Conservation (phyloP, 306 rosid species). For the Corylus avellana region DNA sequence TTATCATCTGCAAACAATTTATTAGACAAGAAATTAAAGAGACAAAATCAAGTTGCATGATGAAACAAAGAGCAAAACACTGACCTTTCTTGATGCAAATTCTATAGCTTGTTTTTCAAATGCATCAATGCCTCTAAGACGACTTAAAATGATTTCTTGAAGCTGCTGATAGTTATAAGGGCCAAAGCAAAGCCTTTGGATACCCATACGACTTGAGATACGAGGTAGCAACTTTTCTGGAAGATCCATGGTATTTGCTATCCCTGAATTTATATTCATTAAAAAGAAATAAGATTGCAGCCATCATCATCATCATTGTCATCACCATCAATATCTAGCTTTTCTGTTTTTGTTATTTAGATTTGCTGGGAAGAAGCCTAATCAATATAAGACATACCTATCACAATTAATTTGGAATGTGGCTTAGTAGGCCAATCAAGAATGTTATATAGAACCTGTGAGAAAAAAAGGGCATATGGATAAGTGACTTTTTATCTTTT, state of each 20-base stretch:
- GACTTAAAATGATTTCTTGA: conserved; percentile 86
- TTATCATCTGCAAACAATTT: neutral
- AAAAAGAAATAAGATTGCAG: conserved; percentile 20
- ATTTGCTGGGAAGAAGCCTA: conserved; percentile 1
- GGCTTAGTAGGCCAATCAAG: conserved; percentile 99
- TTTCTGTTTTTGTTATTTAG: conserved; percentile 13
- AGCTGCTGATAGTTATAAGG: conserved; percentile 92
- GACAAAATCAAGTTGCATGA: conserved; percentile 18
- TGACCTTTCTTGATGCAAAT: conserved; percentile 87
- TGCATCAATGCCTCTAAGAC: conserved; percentile 82
- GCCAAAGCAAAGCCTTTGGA: conserved; percentile 93
- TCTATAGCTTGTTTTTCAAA: conserved; percentile 85
- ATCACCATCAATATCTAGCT: conserved; percentile 3
- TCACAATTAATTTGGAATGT: conserved; percentile 83
- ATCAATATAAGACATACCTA: conserved; percentile 47
- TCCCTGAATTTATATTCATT: conserved; percentile 56
- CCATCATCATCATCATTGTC: conserved; percentile 23
- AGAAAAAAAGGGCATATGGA: conserved; percentile 11
- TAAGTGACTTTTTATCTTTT: conserved; percentile 12
- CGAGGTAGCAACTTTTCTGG: conserved; percentile 99
- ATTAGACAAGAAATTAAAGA: conserved; percentile 8
- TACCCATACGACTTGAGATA: conserved; percentile 97
- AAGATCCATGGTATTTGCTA: conserved; percentile 98
- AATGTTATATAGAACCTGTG: conserved; percentile 84
- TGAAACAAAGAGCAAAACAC: conserved; percentile 21